A percentile compares a stretch with the other conserved stretches of the same genome.
Conservation (phyloP, 2,329 filamentous ascomycete species). For the Fusarium azukiicola region DNA sequence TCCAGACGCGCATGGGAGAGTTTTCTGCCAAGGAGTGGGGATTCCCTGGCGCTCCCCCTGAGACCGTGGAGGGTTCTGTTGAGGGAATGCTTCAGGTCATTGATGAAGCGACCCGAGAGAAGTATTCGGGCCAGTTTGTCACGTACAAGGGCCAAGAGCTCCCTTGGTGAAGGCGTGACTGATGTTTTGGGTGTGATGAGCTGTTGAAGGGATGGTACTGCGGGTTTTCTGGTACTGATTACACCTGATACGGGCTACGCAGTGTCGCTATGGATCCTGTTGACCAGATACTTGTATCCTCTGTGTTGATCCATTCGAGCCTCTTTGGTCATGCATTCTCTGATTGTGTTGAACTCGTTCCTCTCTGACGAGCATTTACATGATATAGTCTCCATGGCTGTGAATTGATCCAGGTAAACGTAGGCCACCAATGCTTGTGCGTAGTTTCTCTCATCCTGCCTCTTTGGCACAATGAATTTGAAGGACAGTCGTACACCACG, state of each 20-base stretch:
- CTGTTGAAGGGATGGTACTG: not conserved
- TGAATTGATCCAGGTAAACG: no score
- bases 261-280: not conserved
- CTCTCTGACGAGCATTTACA: no score
- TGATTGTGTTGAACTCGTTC: no score
- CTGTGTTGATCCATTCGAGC: no score
- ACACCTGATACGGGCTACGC: no score
- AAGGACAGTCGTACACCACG: no score
- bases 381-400: no score
- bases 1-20: conserved; percentile 58
- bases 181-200: not conserved
- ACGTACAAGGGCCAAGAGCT: conserved; percentile 57
- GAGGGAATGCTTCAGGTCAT: conserved; percentile 59
- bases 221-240: not conserved
- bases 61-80: conserved; percentile 58
- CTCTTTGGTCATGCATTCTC: no score
- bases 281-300: not conserved
- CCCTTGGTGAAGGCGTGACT: conserved; percentile 46
- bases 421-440: no score
- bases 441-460: no score
- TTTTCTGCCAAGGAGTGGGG: conserved; percentile 59
- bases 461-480: no score
- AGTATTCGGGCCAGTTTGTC: conserved; percentile 59
- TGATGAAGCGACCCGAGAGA: conserved; percentile 61
- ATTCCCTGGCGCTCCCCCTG: conserved; percentile 49